Conservation (phyloP, 2,329 filamentous ascomycete species). For the Aspergillus puulaauensis region DNA sequence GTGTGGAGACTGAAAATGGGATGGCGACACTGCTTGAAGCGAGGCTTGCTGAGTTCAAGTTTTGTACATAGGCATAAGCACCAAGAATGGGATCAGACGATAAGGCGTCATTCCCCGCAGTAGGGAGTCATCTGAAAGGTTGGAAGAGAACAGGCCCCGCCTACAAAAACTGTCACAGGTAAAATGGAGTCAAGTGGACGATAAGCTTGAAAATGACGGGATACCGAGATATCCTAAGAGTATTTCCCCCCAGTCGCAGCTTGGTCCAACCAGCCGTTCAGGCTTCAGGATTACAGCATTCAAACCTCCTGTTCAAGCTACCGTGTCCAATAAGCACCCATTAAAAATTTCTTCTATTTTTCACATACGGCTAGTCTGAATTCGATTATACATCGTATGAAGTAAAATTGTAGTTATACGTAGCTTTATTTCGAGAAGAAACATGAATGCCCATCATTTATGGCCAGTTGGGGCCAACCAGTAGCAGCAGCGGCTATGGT, state of each 20-base stretch:
- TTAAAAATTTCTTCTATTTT: too few species aligned
- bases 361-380: too few species aligned
- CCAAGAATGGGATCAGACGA: conserved; percentile 20
- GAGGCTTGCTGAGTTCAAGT: background rate
- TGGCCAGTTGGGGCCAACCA: background rate
- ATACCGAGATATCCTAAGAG: background rate
- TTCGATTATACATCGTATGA: background rate
- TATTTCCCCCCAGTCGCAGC: background rate
- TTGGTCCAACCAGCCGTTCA: background rate
- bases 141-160: background rate
- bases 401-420: background rate
- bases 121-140: conserved; percentile 2
- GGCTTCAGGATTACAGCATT: background rate
- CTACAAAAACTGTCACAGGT: background rate
- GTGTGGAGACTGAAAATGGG: background rate
- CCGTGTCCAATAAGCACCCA: too few species aligned
- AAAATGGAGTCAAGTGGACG: conserved; percentile 3
- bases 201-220: background rate
- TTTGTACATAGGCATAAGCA: background rate
- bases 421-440: background rate
- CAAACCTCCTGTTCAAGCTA: background rate
- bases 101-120: conserved; percentile 20
- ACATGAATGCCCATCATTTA: background rate
- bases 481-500: background rate
- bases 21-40: background rate